phyloP scores from a whole-genome alignment of 768 basidiomycete species.

The Neoboletus subvelutipes region DNA sequence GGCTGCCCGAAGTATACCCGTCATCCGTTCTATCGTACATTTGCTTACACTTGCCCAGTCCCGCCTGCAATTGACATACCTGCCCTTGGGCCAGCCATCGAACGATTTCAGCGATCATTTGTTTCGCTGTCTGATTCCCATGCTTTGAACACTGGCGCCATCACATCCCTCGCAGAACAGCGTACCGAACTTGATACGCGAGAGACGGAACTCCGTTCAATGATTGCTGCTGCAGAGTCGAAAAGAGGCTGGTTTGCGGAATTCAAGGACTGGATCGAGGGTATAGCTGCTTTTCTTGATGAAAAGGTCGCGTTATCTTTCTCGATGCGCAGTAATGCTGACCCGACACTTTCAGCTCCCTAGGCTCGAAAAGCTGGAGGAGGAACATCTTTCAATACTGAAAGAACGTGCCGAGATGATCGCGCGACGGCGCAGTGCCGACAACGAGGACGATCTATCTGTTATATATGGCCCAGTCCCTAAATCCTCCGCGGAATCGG shows the following conservation, averaged over 20 bases:
- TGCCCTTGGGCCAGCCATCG: conserved; percentile 56
- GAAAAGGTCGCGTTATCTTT: conserved; percentile 60
- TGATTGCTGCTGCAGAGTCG: conserved; percentile 71
- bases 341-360: conserved; percentile 55
- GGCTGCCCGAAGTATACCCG: conserved; percentile 62
- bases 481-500: conserved; percentile 30
- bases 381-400: conserved; percentile 69
- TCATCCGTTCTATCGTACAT: not conserved
- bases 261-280: conserved; percentile 80
- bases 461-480: conserved; percentile 60
- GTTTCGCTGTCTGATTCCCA: conserved; percentile 67
- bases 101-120: conserved; percentile 59
- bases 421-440: conserved; percentile 60
- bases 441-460: conserved; percentile 80
- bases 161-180: conserved; percentile 60
- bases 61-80: conserved; percentile 66
- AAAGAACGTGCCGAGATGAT: conserved; percentile 75
- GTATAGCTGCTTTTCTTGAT: conserved; percentile 81
- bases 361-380: conserved; percentile 71
- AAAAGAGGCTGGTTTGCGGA: conserved; percentile 81
- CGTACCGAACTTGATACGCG: conserved; percentile 61
- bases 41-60: conserved; percentile 45
- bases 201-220: conserved; percentile 70
- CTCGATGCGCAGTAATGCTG: not conserved
- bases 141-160: conserved; percentile 53